These are phyloP conservation scores for Termitomyces sp. DNA, from an alignment of 768 basidiomycete species.

Conservation along the genomic window DNA sequence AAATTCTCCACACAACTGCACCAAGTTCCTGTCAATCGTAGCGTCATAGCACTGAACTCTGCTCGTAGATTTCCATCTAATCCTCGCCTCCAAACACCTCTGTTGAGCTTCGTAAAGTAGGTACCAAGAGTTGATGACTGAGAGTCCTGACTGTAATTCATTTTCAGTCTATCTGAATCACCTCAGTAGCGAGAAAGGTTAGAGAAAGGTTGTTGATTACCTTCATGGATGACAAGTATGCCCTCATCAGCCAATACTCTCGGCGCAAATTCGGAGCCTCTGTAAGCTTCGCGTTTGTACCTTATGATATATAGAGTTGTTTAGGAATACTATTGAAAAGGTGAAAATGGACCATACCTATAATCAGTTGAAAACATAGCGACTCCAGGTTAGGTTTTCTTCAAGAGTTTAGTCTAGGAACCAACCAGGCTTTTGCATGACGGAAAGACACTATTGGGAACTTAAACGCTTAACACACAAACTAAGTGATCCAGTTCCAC, in stretches of 20 bases:
- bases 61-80: slow-evolving; percentile 28
- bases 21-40: slow-evolving; percentile 20
- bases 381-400: slow-evolving; percentile 72
- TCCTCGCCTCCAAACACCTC: slow-evolving; percentile 38
- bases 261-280: slow-evolving; percentile 76
- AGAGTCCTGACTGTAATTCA: slow-evolving; percentile 48
- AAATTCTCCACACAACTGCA: slow-evolving; percentile 37
- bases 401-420: slow-evolving; percentile 78
- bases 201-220: slow-evolving; percentile 28
- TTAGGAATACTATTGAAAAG: not conserved
- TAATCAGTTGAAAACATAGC: slow-evolving; percentile 82
- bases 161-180: not conserved
- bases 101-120: slow-evolving; percentile 71
- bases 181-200: not conserved
- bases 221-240: slow-evolving; percentile 76
- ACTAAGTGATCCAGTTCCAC: slow-evolving; percentile 70
- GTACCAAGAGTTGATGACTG: slow-evolving; percentile 60
- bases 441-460: slow-evolving; percentile 82
- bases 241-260: slow-evolving; percentile 72
- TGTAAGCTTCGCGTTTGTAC: slow-evolving; percentile 53
- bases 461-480: slow-evolving; percentile 78
- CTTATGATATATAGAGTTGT: slow-evolving; percentile 20
- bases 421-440: slow-evolving; percentile 89
- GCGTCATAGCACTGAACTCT: slow-evolving; percentile 24
- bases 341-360: slow-evolving; percentile 32